phyloP scores from a whole-genome alignment of 495 filamentous ascomycete genomes.

The Talaromyces wortmannii region DNA sequence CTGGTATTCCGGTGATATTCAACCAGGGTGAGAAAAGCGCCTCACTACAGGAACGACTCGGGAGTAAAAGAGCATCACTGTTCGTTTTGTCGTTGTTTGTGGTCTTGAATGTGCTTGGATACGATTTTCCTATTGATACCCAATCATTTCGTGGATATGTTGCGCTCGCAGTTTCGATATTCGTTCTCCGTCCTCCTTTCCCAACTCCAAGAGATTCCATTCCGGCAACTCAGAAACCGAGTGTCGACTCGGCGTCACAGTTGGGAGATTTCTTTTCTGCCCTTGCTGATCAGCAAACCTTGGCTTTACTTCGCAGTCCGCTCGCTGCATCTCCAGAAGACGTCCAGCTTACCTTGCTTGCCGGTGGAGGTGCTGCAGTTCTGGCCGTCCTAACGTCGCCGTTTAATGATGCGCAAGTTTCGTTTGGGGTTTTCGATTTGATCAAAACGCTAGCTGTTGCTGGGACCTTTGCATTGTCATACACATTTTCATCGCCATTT shows the following conservation, averaged over 20 bases:
- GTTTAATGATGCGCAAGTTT: conserved; percentile 11
- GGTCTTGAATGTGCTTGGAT: conserved; percentile 23
- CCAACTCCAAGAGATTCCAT: conserved; percentile 8
- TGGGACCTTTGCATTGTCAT: conserved; percentile 21
- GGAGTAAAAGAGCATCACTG: conserved; percentile 22
- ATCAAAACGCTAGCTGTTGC: conserved; percentile 18
- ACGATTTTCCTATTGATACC: conserved; percentile 25
- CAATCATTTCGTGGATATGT: conserved; percentile 37
- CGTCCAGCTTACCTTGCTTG: conserved; percentile 20
- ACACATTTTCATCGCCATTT: conserved; percentile 17
- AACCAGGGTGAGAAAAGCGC: conserved; percentile 2
- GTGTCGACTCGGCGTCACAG: neutral
- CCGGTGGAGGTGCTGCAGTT: conserved; percentile 18
- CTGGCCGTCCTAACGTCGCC: conserved; percentile 8
- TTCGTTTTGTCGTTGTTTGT: conserved; percentile 17
- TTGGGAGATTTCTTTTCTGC: neutral
- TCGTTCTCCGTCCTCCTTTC: conserved; percentile 37
- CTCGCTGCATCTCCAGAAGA: conserved; percentile 15
- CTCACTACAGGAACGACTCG: conserved; percentile 12
- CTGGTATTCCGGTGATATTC: conserved; percentile 28
- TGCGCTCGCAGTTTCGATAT: conserved; percentile 33
- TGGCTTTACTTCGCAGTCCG: neutral
- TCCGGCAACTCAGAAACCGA: neutral
- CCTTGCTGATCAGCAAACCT: conserved; percentile 1
- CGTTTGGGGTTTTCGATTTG: conserved; percentile 15